Evolutionary conservation across 768 basidiomycete genomes (phyloP).

Genomic region (Suillus subalutaceus): DNA sequence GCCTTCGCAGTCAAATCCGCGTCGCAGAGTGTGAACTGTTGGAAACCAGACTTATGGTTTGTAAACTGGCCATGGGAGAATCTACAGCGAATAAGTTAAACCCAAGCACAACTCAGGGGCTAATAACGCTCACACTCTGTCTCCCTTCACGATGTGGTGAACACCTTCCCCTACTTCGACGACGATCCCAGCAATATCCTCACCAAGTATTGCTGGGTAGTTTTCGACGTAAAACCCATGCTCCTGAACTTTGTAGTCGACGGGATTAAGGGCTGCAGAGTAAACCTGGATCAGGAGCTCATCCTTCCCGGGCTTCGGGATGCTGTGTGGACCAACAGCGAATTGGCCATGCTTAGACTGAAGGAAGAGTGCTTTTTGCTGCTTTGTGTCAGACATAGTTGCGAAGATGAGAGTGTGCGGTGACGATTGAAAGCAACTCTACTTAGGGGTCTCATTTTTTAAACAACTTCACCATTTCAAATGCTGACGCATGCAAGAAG

Average conservation of each 20-base stretch:
- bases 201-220: conserved; percentile 40
- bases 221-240: conserved; percentile 33
- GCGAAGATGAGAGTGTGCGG: not conserved
- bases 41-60: conserved; percentile 38
- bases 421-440: not conserved
- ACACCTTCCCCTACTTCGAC: conserved; percentile 42
- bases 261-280: conserved; percentile 47
- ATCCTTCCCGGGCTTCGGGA: conserved; percentile 38
- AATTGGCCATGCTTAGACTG: conserved; percentile 33
- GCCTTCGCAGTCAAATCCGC: conserved; percentile 42
- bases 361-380: conserved; percentile 34
- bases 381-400: conserved; percentile 21
- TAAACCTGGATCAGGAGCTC: conserved; percentile 46
- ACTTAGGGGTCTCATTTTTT: not conserved
- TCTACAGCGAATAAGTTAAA: conserved; percentile 26
- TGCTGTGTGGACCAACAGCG: conserved; percentile 25
- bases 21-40: conserved; percentile 41
- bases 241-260: conserved; percentile 43
- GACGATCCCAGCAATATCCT: conserved; percentile 42
- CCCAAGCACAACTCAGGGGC: conserved; percentile 5
- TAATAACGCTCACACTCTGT: conserved; percentile 38
- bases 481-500: conserved; percentile 1
- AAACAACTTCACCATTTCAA: not conserved
- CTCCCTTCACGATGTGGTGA: conserved; percentile 37
- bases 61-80: conserved; percentile 33